Base-by-base conservation (phyloP, 345 rosid genomes). In the Jatropha curcas region DNA sequence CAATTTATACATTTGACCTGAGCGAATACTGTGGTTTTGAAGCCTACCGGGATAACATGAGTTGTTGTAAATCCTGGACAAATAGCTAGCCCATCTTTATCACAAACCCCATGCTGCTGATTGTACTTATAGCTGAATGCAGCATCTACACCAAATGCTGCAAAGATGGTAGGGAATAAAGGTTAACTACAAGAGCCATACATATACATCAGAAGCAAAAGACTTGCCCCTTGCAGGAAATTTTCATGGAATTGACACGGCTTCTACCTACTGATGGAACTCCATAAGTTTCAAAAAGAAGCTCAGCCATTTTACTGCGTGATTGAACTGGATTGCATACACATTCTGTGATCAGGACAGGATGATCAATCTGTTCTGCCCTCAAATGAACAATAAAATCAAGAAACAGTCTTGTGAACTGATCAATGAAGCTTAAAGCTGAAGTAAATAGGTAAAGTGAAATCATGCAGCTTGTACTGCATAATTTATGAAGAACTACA, bases 251-350 rank as follows among this genome's bases (percentile, higher is more conserved):
- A 25, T 6, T 3, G 19, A 60, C 50, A 71, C 31, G 67, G 60
- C 46, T 31, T 68, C 76, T 94, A 94, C 98, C 98, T 77, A 94
- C 81, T 62, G 98, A 84, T 82, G 98, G 99, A 83, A 92, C 97
- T 70, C 99, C 99, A 81, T 92, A 95, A 65, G 98, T 90, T 77
- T 92, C 94, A 79, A 90, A 95, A 53, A 95, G 94, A 70, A 95
- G 93, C 84, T 95, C 98, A 55, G 98, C 96, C 98, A 95, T 95
- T 89, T 89, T 95, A 83, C 97, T 82, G 51, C 99, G 96, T 58
- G 97, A 95, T 14, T 92, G 86, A 81, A 91, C 88, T 22, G 98
- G 98, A 83, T 95, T 90, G 89, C 97, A 88, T 16, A 86, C 90
- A 67, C 94, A 95, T 87, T 95, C 96, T 69, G 97, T 95, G 74